These are phyloP conservation scores for Maudiozyma turicensis DNA, from an alignment of 805 yeast genomes.

Conservation along the genomic window DNA sequence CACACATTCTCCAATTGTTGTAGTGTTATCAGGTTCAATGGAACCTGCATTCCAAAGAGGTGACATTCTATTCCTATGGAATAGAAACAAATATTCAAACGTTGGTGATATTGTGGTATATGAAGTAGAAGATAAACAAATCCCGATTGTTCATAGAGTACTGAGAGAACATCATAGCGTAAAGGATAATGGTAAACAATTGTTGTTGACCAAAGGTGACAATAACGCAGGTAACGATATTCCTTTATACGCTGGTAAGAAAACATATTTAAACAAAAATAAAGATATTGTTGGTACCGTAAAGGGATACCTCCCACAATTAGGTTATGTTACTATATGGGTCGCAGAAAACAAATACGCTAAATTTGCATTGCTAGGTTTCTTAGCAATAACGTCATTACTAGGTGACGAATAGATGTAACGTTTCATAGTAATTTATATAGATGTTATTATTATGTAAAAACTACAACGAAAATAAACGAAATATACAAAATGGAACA, in stretches of 20 bases:
- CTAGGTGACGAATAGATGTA: slow-evolving; percentile 39
- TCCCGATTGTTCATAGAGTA: slow-evolving; percentile 97
- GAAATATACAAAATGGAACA: too few species aligned
- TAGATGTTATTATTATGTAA: too few species aligned
- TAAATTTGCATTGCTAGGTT: slow-evolving; percentile 66
- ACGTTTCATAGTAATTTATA: not conserved
- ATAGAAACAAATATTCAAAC: slow-evolving; percentile 52
- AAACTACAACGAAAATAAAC: too few species aligned
- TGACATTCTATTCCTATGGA: slow-evolving; percentile 86
- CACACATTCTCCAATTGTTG: slow-evolving; percentile 90
- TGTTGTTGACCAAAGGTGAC: slow-evolving; percentile 88
- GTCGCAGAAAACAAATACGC: slow-evolving; percentile 82
- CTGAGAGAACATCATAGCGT: slow-evolving; percentile 60
- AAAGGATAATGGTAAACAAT: slow-evolving; percentile 40
- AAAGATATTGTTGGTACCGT: slow-evolving; percentile 83
- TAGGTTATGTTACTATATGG: slow-evolving; percentile 87
- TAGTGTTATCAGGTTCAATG: slow-evolving; percentile 96
- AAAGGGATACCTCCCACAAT: slow-evolving; percentile 79
- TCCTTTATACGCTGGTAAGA: slow-evolving; percentile 68
- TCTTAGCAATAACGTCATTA: slow-evolving; percentile 62
- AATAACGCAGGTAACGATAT: slow-evolving; percentile 89
- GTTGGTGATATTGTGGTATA: slow-evolving; percentile 95
- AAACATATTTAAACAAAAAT: slow-evolving; percentile 65
- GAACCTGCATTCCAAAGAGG: slow-evolving; percentile 99
- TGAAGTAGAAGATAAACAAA: slow-evolving; percentile 63